Evolutionary conservation across 176 grass and related monocot species (phyloP).

Genomic region (Carex myosuroides): DNA sequence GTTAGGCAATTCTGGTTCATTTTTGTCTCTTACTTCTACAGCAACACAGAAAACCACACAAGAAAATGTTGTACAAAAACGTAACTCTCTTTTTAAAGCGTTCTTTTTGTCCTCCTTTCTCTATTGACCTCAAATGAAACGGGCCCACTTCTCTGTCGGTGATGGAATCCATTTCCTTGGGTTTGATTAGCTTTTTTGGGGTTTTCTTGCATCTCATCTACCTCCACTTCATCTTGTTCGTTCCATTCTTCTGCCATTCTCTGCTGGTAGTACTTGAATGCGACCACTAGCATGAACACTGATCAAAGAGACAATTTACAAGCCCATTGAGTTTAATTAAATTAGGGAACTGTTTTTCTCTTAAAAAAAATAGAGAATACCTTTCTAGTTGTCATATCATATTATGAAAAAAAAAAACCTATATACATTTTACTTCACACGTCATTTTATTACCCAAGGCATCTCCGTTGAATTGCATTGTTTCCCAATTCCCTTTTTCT

Average conservation of each 20-base stretch:
- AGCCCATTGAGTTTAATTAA: background rate
- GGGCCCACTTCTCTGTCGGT: conserved; percentile 17
- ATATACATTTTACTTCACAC: background rate
- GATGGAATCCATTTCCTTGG: conserved; percentile 13
- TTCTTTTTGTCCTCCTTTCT: conserved; percentile 16
- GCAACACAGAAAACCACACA: conserved; percentile 5
- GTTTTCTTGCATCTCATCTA: conserved; percentile 2
- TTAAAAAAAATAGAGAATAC: background rate
- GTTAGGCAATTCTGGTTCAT: background rate
- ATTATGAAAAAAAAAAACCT: background rate
- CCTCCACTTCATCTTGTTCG: conserved; percentile 17
- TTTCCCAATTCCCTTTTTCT: background rate
- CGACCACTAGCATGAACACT: conserved; percentile 87
- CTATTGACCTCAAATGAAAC: conserved; percentile 20
- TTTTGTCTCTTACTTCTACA: conserved; percentile 1
- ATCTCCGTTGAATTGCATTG: background rate
- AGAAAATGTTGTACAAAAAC: background rate
- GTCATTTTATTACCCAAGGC: background rate
- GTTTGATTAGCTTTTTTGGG: conserved; percentile 10
- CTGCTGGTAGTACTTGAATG: conserved; percentile 82
- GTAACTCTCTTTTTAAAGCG: background rate
- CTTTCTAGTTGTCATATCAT: background rate
- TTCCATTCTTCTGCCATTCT: conserved; percentile 48
- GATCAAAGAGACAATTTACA: background rate
- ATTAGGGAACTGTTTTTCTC: background rate